Conservation (phyloP, 2,329 filamentous ascomycete species). For the Pestalotiopsis sp. region DNA sequence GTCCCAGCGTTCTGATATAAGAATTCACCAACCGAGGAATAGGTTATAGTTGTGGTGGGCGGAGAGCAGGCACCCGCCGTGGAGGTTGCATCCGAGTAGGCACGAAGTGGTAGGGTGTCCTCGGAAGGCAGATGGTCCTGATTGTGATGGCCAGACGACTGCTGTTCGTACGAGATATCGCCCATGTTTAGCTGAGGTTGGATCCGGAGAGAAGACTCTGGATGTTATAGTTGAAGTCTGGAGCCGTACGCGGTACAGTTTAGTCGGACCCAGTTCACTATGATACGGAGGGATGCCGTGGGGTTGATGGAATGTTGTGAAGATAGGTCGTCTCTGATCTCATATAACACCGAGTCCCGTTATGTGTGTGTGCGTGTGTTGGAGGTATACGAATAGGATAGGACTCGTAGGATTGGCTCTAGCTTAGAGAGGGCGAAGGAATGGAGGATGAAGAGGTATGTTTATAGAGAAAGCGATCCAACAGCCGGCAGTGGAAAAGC, state of each 20-base stretch:
- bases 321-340: constrained; percentile 21
- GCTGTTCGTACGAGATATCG: constrained; percentile 26
- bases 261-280: constrained; percentile 17
- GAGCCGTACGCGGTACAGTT: constrained; percentile 17
- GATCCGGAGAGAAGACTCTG: constrained; percentile 14
- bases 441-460: constrained; percentile 23
- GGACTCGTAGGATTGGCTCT: constrained; percentile 10
- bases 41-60: constrained; percentile 29
- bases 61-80: constrained; percentile 26
- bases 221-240: constrained; percentile 19
- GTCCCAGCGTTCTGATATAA: not conserved
- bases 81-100: constrained; percentile 24
- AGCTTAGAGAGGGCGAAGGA: constrained; percentile 20
- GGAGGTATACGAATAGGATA: constrained; percentile 9
- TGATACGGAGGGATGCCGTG: constrained; percentile 15
- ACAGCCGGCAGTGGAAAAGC: constrained; percentile 10
- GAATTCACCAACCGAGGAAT: constrained; percentile 29
- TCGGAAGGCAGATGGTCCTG: constrained; percentile 25
- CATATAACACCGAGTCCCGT: constrained; percentile 7
- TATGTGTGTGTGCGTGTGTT: not conserved
- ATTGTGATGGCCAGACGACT: constrained; percentile 23
- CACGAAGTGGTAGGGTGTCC: constrained; percentile 23
- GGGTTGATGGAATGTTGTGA: constrained; percentile 26
- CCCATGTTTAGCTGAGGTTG: constrained; percentile 27
- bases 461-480: constrained; percentile 27